Conservation (phyloP, 2,329 filamentous ascomycete species). For the Monosporascus sp. region DNA sequence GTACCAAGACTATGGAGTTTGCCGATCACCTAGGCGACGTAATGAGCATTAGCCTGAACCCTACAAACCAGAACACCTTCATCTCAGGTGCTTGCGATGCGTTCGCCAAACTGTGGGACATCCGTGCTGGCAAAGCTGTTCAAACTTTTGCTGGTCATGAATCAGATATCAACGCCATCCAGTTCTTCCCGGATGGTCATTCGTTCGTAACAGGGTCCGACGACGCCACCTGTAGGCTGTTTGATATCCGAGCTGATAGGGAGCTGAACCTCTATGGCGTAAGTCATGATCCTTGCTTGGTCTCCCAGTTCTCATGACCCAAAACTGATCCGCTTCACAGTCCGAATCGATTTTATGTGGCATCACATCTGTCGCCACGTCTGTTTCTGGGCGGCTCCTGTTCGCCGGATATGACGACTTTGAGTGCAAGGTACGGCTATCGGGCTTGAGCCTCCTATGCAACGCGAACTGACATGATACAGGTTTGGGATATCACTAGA, state of each 20-base stretch:
- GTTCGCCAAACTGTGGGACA: slow-evolving; percentile 98
- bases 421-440: slow-evolving; percentile 88
- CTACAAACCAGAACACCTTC: slow-evolving; percentile 98
- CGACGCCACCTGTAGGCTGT: slow-evolving; percentile 93
- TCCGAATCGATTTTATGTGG: slow-evolving; percentile 96
- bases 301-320: no score
- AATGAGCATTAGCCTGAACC: slow-evolving; percentile 99
- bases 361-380: slow-evolving; percentile 97
- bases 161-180: slow-evolving; percentile 98
- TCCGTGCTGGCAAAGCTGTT: slow-evolving; percentile 93
- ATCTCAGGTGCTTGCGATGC: slow-evolving; percentile 99
- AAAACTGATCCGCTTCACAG: slow-evolving; percentile 40
- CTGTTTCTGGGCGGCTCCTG: slow-evolving; percentile 87
- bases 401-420: slow-evolving; percentile 99
- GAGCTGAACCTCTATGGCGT: slow-evolving; percentile 65
- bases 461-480: slow-evolving; percentile 9
- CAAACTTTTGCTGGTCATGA: slow-evolving; percentile 98
- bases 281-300: slow-evolving; percentile 27
- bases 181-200: slow-evolving; percentile 98
- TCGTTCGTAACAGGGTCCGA: slow-evolving; percentile 98
- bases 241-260: slow-evolving; percentile 94
- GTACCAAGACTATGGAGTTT: slow-evolving; percentile 95
- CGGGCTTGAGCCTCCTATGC: neutral
- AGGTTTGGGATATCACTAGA: slow-evolving; percentile 98
- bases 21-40: slow-evolving; percentile 97